A percentile compares a stretch with the other conserved stretches of the same genome.
phyloP scores from a whole-genome alignment of 176 grass and related monocot genomes.

The Hyparrhenia diplandra region DNA sequence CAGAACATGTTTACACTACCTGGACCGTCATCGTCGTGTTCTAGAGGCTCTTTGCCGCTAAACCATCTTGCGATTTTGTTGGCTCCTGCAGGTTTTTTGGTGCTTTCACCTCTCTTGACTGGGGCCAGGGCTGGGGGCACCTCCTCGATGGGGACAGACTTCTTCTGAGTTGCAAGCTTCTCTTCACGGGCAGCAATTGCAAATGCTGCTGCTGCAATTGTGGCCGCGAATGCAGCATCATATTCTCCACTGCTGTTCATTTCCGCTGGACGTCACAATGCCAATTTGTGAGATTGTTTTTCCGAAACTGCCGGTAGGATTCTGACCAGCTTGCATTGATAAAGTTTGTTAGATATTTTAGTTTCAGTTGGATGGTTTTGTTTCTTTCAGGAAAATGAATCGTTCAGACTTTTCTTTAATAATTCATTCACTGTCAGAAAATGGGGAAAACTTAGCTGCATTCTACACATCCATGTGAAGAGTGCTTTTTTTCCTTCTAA shows the following conservation, averaged over 20 bases:
- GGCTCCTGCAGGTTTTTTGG: constrained; percentile 37
- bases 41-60: constrained; percentile 42
- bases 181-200: constrained; percentile 59
- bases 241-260: constrained; percentile 38
- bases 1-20: constrained; percentile 31
- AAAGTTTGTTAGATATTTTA: constrained; percentile 11
- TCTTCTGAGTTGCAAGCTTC: constrained; percentile 35
- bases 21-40: constrained; percentile 46
- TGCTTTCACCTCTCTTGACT: constrained; percentile 37
- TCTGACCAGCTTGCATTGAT: neutral
- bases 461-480: neutral
- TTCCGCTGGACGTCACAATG: constrained; percentile 18
- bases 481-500: neutral
- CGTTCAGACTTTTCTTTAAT: neutral
- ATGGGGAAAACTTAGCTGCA: neutral
- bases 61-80: constrained; percentile 71
- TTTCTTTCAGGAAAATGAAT: constrained; percentile 8
- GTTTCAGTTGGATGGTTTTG: neutral
- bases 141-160: neutral
- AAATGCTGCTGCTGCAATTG: constrained; percentile 67
- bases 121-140: neutral
- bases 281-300: constrained; percentile 7
- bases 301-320: neutral
- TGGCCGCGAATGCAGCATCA: constrained; percentile 36
- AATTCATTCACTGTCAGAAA: neutral